phyloP scores from a whole-genome alignment of 345 rosid species.

The Pugionium cornutum region DNA sequence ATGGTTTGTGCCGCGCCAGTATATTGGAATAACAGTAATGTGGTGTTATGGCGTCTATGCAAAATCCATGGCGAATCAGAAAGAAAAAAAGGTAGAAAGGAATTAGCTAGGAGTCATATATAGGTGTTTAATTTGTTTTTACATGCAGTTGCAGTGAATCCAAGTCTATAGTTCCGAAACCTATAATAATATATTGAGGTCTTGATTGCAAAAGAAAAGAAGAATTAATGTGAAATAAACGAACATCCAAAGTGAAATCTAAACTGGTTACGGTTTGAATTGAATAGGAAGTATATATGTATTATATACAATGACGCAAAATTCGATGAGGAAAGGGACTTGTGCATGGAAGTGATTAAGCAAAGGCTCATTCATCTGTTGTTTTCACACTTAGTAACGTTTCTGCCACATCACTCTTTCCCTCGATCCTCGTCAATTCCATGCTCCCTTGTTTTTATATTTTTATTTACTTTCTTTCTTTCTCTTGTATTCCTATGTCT shows the following conservation, averaged over 20 bases:
- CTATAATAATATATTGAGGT: not conserved
- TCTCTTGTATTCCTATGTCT: constrained; percentile 21
- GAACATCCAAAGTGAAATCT: constrained; percentile 9
- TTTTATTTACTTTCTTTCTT: not conserved
- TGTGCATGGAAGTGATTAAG: constrained; percentile 79
- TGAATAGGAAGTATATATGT: not conserved
- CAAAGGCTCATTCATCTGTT: constrained; percentile 85
- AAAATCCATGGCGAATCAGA: not conserved
- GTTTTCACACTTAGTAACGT: constrained; percentile 61
- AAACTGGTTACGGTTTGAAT: constrained; percentile 18
- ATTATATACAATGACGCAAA: constrained; percentile 31
- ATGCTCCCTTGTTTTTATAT: not conserved
- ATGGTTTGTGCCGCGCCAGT: not conserved
- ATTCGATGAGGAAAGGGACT: constrained; percentile 96
- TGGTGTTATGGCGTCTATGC: not conserved
- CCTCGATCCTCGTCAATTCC: constrained; percentile 70
- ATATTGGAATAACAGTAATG: not conserved
- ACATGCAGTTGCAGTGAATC: constrained; percentile 24
- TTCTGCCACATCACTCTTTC: constrained; percentile 41
- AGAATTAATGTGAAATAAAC: constrained; percentile 15
- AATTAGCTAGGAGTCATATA: not conserved
- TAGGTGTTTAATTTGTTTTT: not conserved
- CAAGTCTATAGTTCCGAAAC: constrained; percentile 12
- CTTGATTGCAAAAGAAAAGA: not conserved
- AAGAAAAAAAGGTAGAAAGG: constrained; percentile 9